These are phyloP conservation scores for Lunularia cruciata DNA, from an alignment of 225 moss, liverwort and hornwort genomes.

Conservation along the genomic window DNA sequence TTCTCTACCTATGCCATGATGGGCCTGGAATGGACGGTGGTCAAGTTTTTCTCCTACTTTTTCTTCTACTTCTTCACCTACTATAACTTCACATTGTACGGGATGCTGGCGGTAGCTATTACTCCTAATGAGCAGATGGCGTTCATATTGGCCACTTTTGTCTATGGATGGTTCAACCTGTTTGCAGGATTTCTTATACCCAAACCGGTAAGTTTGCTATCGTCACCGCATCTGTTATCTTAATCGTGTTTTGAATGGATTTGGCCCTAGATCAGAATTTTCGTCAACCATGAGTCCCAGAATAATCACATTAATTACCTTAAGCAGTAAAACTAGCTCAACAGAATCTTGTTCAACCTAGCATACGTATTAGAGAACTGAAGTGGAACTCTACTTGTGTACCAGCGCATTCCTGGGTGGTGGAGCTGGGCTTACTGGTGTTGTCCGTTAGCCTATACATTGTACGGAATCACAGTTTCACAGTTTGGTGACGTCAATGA, in stretches of 20 bases:
- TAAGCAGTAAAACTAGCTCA: background rate
- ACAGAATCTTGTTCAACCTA: background rate
- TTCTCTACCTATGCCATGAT: constrained; percentile 38
- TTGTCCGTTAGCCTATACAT: constrained; percentile 61
- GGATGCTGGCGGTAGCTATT: constrained; percentile 44
- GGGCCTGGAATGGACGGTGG: constrained; percentile 36
- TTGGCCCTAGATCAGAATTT: background rate
- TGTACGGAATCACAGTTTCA: constrained; percentile 58
- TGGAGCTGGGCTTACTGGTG: constrained; percentile 78
- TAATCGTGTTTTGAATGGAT: background rate
- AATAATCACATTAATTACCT: background rate
- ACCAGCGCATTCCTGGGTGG: constrained; percentile 52
- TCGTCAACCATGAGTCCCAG: background rate
- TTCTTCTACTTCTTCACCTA: constrained; percentile 44
- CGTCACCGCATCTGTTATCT: background rate
- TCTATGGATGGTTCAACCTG: constrained; percentile 44
- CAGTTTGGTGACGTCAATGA: constrained; percentile 56
- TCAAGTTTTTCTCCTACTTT: constrained; percentile 41
- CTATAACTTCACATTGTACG: constrained; percentile 45
- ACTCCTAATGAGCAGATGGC: constrained; percentile 37
- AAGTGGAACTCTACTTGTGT: background rate
- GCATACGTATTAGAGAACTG: background rate
- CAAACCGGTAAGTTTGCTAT: constrained; percentile 31
- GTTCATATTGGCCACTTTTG: constrained; percentile 31
- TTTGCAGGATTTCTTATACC: constrained; percentile 42